These are phyloP conservation scores for Phytophthora boehmeriae DNA, from an alignment of 352 stramenopile genomes.

Conservation along the genomic window DNA sequence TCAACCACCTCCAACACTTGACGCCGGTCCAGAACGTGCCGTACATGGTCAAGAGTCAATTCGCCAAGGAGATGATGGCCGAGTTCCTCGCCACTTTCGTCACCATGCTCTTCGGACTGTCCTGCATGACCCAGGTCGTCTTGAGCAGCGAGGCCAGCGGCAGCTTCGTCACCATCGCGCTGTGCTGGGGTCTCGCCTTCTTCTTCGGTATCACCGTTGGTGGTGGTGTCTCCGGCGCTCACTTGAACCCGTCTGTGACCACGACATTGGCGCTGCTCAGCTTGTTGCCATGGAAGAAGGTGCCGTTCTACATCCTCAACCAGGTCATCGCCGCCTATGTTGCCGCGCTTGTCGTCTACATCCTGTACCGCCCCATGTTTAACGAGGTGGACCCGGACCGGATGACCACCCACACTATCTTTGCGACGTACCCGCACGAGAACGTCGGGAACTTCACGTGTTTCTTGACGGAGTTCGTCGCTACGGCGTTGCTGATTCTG, in stretches of 20 bases:
- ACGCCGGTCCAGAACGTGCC: constrained; percentile 17
- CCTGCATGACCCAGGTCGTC: constrained; percentile 24
- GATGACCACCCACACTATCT: constrained; percentile 34
- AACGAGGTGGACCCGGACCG: constrained; percentile 42
- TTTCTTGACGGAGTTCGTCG: constrained; percentile 44
- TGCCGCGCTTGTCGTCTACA: constrained; percentile 35
- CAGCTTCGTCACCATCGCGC: constrained; percentile 34
- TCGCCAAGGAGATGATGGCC: constrained; percentile 43
- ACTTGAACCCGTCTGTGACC: constrained; percentile 37
- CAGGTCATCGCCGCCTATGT: constrained; percentile 39
- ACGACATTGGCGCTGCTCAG: constrained; percentile 33
- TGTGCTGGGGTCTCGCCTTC: constrained; percentile 50
- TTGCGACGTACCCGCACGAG: constrained; percentile 39
- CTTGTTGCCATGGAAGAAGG: constrained; percentile 38
- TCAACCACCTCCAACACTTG: constrained; percentile 16
- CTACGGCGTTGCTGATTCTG: constrained; percentile 36
- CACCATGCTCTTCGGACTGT: constrained; percentile 33
- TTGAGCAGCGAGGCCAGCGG: constrained; percentile 22
- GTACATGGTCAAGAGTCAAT: constrained; percentile 48
- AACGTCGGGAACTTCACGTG: constrained; percentile 38
- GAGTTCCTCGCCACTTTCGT: constrained; percentile 35
- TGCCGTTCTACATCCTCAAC: constrained; percentile 36
- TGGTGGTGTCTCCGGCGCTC: constrained; percentile 35
- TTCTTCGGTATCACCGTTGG: constrained; percentile 42
- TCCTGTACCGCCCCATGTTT: constrained; percentile 44